Percentiles rank a stretch among this genome's conserved stretches.
Evolutionary conservation across 2,329 filamentous ascomycete species (phyloP).

Genomic region (Ciborinia camelliae): DNA sequence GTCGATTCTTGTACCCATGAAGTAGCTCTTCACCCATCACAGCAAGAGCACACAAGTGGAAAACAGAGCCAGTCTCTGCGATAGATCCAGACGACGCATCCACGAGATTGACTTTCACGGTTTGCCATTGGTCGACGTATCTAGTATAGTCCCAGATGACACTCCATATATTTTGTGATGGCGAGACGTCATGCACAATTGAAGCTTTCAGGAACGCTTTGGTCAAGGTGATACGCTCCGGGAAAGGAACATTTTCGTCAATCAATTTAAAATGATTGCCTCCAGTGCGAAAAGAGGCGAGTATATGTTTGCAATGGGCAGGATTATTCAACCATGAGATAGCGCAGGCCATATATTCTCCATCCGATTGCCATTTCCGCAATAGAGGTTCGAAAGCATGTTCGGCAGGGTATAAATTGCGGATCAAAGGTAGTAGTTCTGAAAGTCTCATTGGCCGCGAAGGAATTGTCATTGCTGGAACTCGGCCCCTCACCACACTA

Average conservation of each 20-base stretch:
- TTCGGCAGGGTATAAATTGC: background rate
- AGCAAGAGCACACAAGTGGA: constrained; percentile 24
- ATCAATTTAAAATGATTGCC: constrained; percentile 27
- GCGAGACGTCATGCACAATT: constrained; percentile 3
- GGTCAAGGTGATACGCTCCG: constrained; percentile 24
- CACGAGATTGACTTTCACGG: constrained; percentile 21
- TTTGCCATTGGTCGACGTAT: constrained; percentile 24
- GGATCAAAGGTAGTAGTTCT: constrained; percentile 9
- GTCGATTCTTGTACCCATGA: constrained; percentile 16
- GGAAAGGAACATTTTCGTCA: constrained; percentile 23
- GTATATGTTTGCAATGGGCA: constrained; percentile 16
- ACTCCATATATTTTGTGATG: constrained; percentile 15
- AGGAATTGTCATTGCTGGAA: background rate
- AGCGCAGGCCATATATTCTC: constrained; percentile 21
- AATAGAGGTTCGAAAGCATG: constrained; percentile 23
- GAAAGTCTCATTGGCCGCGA: constrained; percentile 13
- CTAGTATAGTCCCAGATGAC: constrained; percentile 17
- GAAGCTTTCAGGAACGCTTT: constrained; percentile 26
- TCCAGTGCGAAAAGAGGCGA: constrained; percentile 13
- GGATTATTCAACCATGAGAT: constrained; percentile 22
- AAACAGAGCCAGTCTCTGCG: constrained; percentile 20
- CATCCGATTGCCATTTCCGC: constrained; percentile 25
- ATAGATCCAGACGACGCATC: constrained; percentile 19
- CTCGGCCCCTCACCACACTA: background rate
- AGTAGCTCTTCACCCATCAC: constrained; percentile 27